phyloP scores from a whole-genome alignment of 1,284 basidiomycete species.

The Amylostereum areolatum region DNA sequence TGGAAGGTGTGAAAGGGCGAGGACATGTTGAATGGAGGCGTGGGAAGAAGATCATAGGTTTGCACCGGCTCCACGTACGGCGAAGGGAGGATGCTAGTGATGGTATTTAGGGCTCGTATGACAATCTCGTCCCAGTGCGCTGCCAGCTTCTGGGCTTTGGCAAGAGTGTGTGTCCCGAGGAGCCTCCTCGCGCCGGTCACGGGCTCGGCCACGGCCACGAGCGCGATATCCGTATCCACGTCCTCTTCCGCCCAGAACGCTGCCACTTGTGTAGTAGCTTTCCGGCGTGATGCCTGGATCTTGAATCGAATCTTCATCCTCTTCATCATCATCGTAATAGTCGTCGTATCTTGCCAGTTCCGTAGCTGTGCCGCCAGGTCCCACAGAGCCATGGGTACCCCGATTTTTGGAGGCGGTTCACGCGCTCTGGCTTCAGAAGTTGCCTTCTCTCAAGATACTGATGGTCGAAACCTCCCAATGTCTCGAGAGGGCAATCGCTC shows the following conservation, averaged over 20 bases:
- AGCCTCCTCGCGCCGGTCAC: conserved; percentile 7
- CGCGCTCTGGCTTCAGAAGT: conserved; percentile 31
- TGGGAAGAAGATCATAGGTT: conserved; percentile 44
- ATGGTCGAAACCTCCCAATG: conserved; percentile 40
- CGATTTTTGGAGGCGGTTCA: conserved; percentile 22
- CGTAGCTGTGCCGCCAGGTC: conserved; percentile 48
- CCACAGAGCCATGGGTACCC: conserved; percentile 24
- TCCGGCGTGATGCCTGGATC: neutral
- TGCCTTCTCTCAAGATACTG: conserved; percentile 35
- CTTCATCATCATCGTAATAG: neutral
- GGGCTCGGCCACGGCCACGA: conserved; percentile 8
- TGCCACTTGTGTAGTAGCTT: neutral
- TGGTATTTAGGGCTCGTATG: conserved; percentile 31
- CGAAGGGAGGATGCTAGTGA: conserved; percentile 36
- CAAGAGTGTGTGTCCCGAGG: neutral
- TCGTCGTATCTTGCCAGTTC: conserved; percentile 14
- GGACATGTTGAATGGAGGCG: conserved; percentile 31
- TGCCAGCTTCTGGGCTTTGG: conserved; percentile 12
- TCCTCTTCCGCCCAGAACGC: neutral
- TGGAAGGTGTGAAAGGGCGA: conserved; percentile 40
- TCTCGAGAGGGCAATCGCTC: conserved; percentile 45
- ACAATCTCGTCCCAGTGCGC: conserved; percentile 36
- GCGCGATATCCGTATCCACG: neutral
- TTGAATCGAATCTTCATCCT: neutral
- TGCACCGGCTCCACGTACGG: conserved; percentile 37